A percentile compares a stretch with the other conserved stretches of the same genome.
Evolutionary conservation across 331 rosid genomes (phyloP).

Genomic region (Phaseolus coccineus): DNA sequence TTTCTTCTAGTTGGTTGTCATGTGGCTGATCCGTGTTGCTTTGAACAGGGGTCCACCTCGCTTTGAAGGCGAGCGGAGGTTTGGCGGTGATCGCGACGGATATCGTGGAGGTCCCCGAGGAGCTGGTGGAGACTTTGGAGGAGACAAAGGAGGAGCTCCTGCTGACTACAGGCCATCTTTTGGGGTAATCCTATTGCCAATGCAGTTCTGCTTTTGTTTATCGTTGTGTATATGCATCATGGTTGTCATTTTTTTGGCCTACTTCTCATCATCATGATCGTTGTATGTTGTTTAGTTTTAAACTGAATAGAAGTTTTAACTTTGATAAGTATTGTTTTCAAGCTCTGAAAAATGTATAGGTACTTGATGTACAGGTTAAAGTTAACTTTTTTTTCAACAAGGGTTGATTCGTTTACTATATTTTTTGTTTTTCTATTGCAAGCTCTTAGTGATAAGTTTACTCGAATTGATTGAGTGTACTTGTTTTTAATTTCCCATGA

Average conservation of each 20-base stretch:
- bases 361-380: background rate
- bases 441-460: background rate
- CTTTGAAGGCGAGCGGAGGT: conserved; percentile 65
- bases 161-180: conserved; percentile 90
- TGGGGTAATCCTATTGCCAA: conserved; percentile 58
- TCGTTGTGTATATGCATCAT: background rate
- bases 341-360: background rate
- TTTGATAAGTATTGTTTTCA: background rate
- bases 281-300: too few species aligned
- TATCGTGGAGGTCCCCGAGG: conserved; percentile 91
- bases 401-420: background rate
- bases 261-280: background rate
- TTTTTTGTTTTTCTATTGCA: background rate
- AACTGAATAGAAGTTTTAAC: too few species aligned
- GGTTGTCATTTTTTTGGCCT: background rate
- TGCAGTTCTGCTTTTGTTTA: background rate
- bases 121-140: conserved; percentile 73
- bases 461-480: background rate
- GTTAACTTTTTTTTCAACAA: background rate
- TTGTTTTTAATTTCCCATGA: background rate
- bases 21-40: background rate
- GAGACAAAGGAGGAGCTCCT: conserved; percentile 93
- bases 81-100: conserved; percentile 91
- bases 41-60: conserved; percentile 54
- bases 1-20: background rate